phyloP scores from a whole-genome alignment of 805 yeast species.

The Cyberlindnera sargentensis region DNA sequence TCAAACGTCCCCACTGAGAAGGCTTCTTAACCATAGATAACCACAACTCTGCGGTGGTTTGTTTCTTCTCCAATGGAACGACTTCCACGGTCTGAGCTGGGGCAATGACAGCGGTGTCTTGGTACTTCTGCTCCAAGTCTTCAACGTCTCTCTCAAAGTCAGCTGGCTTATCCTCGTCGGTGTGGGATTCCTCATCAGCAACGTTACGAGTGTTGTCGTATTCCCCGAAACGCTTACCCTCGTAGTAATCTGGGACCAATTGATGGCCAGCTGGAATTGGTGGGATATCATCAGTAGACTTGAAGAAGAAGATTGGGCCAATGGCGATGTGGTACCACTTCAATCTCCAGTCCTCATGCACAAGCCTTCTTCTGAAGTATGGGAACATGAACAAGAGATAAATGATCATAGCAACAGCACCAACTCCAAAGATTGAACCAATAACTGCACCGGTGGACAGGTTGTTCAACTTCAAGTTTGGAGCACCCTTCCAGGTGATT shows the following conservation, averaged over 20 bases:
- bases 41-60: slow-evolving; percentile 33
- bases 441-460: slow-evolving; percentile 45
- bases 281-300: slow-evolving; percentile 50
- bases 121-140: slow-evolving; percentile 15
- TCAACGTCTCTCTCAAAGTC: slow-evolving; percentile 17
- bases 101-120: slow-evolving; percentile 3
- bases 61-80: slow-evolving; percentile 19
- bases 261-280: slow-evolving; percentile 56
- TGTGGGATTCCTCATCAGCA: slow-evolving; percentile 3
- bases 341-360: slow-evolving; percentile 61
- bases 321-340: slow-evolving; percentile 45
- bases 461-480: slow-evolving; percentile 49
- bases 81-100: neutral
- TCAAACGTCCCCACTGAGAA: slow-evolving; percentile 44
- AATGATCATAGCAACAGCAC: slow-evolving; percentile 44
- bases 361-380: slow-evolving; percentile 51
- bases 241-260: slow-evolving; percentile 57
- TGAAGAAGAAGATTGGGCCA: slow-evolving; percentile 54
- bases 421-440: slow-evolving; percentile 61
- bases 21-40: slow-evolving; percentile 38
- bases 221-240: slow-evolving; percentile 41
- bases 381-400: slow-evolving; percentile 54
- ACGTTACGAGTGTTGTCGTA: slow-evolving; percentile 3
- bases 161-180: slow-evolving; percentile 17
- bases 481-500: slow-evolving; percentile 78